A percentile compares a stretch with the other conserved stretches of the same genome.
These are phyloP conservation scores for Orbilia blumenaviensis DNA, from an alignment of 2,329 filamentous ascomycete genomes.

Conservation along the genomic window DNA sequence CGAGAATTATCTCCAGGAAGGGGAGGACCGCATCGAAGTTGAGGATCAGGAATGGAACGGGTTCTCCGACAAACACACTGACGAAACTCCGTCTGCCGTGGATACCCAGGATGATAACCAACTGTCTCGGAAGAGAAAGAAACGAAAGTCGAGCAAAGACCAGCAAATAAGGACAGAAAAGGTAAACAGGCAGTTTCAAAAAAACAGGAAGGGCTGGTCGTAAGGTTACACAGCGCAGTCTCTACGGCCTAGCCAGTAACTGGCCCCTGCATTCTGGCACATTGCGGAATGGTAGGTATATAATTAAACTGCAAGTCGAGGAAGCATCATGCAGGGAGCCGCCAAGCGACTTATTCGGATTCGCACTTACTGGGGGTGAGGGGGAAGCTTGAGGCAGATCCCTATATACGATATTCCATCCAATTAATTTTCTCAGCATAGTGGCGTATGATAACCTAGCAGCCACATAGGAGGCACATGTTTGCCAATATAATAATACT, in stretches of 20 bases:
- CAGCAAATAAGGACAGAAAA: neutral
- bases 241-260: neutral
- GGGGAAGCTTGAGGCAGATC: too few relatives aligned
- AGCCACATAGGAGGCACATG: too few relatives aligned
- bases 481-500: too few relatives aligned
- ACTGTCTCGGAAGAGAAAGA: slow-evolving; percentile 1
- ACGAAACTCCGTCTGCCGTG: neutral
- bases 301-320: neutral
- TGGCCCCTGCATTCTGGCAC: neutral
- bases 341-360: neutral
- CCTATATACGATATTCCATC: too few relatives aligned
- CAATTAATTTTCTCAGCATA: neutral
- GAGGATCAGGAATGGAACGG: slow-evolving; percentile 35
- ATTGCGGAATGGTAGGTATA: neutral
- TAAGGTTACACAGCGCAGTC: slow-evolving; percentile 4
- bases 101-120: neutral
- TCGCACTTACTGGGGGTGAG: neutral
- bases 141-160: neutral
- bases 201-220: slow-evolving; percentile 32
- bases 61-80: slow-evolving; percentile 14
- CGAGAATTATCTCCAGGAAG: neutral
- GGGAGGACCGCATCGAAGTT: neutral
- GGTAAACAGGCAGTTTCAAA: slow-evolving; percentile 27
- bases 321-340: neutral
- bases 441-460: too few relatives aligned